Evolutionary conservation across 2,329 filamentous ascomycete species (phyloP).

Genomic region (Dryadomyces quercus-mongolicae): DNA sequence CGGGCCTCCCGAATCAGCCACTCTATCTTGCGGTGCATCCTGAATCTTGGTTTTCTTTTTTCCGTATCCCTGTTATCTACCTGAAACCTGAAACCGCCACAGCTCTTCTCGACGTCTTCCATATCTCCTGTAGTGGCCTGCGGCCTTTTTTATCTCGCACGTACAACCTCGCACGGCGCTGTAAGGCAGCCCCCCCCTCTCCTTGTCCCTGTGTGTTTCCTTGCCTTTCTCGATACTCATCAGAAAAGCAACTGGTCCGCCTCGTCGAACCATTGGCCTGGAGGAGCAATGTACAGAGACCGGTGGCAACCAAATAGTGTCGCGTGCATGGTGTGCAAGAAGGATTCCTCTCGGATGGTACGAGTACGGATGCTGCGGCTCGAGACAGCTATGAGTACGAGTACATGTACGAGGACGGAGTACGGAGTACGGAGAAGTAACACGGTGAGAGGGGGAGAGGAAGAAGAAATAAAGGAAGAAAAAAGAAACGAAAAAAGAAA

Average conservation of each 20-base stretch:
- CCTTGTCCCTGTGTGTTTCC: too few relatives aligned
- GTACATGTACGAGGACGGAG: too few relatives aligned
- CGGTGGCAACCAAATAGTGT: too few relatives aligned
- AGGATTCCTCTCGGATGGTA: background rate
- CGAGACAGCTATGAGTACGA: too few relatives aligned
- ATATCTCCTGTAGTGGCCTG: background rate
- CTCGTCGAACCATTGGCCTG: too few relatives aligned
- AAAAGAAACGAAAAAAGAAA: background rate
- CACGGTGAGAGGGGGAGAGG: too few relatives aligned
- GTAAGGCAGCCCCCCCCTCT: background rate
- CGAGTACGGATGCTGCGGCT: too few relatives aligned
- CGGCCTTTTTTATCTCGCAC: background rate
- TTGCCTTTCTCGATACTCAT: too few relatives aligned
- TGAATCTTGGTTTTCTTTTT: background rate
- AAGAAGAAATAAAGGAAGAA: too few relatives aligned
- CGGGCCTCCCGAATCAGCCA: background rate
- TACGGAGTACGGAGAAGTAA: too few relatives aligned
- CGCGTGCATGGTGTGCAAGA: background rate
- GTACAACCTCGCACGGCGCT: background rate
- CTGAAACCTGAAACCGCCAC: background rate
- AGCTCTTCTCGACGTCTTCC: background rate
- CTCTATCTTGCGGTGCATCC: background rate
- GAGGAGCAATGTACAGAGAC: too few relatives aligned
- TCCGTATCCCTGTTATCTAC: background rate
- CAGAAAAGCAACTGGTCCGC: too few relatives aligned